Percentiles rank a stretch among this genome's conserved stretches.
These are phyloP conservation scores for Fraxinus americana DNA, from an alignment of 257 asterid genomes.

Conservation along the genomic window DNA sequence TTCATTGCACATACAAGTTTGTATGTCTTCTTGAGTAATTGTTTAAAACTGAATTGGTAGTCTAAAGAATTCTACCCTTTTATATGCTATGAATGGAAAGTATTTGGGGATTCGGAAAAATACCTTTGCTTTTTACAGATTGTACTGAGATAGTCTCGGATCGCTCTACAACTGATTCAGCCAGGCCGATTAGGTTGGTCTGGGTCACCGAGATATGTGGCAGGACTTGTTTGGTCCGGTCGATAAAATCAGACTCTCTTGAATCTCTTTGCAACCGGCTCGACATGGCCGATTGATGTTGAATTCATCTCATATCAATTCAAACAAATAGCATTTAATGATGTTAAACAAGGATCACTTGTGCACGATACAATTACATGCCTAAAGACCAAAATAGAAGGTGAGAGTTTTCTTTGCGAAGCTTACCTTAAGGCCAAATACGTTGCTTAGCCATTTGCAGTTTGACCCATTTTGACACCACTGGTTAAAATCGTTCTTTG, in stretches of 20 bases:
- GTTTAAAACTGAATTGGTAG: constrained; percentile 18
- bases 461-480: not conserved
- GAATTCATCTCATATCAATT: too few relatives aligned
- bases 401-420: too few relatives aligned
- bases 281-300: too few relatives aligned
- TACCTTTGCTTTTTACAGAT: not conserved
- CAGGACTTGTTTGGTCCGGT: not conserved
- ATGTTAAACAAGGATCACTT: too few relatives aligned
- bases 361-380: too few relatives aligned
- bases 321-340: not conserved
- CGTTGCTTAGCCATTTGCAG: not conserved
- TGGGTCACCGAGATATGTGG: not conserved
- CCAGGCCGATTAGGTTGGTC: too few relatives aligned
- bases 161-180: too few relatives aligned
- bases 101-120: not conserved
- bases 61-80: constrained; percentile 22
- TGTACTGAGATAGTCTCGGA: too few relatives aligned
- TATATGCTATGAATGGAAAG: constrained; percentile 1
- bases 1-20: constrained; percentile 43
- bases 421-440: not conserved
- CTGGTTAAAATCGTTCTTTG: not conserved
- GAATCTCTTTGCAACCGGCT: not conserved
- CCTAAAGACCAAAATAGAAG: not conserved
- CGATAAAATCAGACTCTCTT: not conserved
- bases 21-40: constrained; percentile 31